phyloP scores from a whole-genome alignment of 805 yeast genomes.

The Priceomyces castillae region DNA sequence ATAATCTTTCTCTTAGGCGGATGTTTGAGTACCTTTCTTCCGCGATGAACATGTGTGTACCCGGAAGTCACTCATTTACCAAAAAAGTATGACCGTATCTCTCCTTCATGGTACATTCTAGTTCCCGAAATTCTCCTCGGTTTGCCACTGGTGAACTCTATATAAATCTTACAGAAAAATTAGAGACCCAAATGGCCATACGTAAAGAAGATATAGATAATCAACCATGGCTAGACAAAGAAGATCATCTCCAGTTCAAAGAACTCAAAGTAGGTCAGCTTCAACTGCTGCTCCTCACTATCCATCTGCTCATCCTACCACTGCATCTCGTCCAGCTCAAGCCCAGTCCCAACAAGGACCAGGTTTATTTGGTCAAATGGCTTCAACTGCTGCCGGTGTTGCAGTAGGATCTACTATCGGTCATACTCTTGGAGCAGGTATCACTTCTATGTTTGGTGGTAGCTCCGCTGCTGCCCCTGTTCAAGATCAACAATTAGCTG shows the following conservation, averaged over 20 bases:
- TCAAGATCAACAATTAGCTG: slow-evolving; percentile 43
- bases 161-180: background rate
- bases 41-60: too few species aligned
- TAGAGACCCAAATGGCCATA: background rate
- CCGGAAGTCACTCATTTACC: background rate
- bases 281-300: slow-evolving; percentile 61
- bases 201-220: background rate
- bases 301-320: slow-evolving; percentile 50
- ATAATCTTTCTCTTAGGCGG: too few species aligned
- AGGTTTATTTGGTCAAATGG: slow-evolving; percentile 95
- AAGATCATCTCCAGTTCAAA: slow-evolving; percentile 48
- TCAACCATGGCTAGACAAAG: slow-evolving; percentile 51
- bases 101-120: background rate
- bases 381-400: slow-evolving; percentile 98
- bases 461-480: slow-evolving; percentile 55
- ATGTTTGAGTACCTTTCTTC: too few species aligned
- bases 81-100: background rate
- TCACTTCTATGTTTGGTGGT: slow-evolving; percentile 86
- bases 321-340: slow-evolving; percentile 25
- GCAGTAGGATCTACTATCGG: slow-evolving; percentile 98
- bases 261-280: slow-evolving; percentile 63
- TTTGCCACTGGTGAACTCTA: slow-evolving; percentile 5
- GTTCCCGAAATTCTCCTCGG: slow-evolving; percentile 1
- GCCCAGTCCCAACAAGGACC: slow-evolving; percentile 61
- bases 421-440: slow-evolving; percentile 94